These are phyloP conservation scores for Trichoderma breve DNA, from an alignment of 2,329 filamentous ascomycete genomes.

Conservation along the genomic window DNA sequence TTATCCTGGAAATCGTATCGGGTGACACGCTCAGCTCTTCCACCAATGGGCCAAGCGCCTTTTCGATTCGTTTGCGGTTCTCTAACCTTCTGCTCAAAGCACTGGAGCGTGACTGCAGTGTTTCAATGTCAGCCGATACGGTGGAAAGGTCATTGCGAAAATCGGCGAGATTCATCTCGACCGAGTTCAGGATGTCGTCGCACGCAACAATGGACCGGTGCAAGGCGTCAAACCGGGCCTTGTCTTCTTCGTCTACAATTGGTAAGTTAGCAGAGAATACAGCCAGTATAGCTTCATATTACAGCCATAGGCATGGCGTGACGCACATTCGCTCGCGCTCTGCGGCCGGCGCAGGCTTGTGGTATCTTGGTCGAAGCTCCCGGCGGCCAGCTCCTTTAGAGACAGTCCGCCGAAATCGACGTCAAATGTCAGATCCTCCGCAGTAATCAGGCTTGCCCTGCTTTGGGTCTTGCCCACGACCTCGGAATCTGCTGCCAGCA, in stretches of 20 bases:
- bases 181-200: conserved; percentile 88
- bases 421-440: conserved; percentile 59
- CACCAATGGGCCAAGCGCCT: conserved; percentile 79
- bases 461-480: conserved; percentile 19
- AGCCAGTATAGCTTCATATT: background rate
- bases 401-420: conserved; percentile 79
- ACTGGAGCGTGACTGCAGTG: conserved; percentile 80
- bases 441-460: conserved; percentile 34
- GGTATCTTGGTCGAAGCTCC: conserved; percentile 24
- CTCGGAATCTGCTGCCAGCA: conserved; percentile 37
- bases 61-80: conserved; percentile 87
- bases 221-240: conserved; percentile 82
- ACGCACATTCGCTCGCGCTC: conserved; percentile 70
- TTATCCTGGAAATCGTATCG: conserved; percentile 76
- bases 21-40: conserved; percentile 91
- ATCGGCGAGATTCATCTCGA: conserved; percentile 86
- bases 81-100: conserved; percentile 81
- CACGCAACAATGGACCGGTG: conserved; percentile 87
- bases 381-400: conserved; percentile 63
- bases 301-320: background rate
- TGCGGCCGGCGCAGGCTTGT: conserved; percentile 50
- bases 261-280: background rate
- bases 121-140: conserved; percentile 94
- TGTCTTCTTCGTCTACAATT: conserved; percentile 69
- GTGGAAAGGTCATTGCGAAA: conserved; percentile 91